Base-by-base conservation (phyloP, 1,139 yeast species). In the Hansenula sp. region DNA sequence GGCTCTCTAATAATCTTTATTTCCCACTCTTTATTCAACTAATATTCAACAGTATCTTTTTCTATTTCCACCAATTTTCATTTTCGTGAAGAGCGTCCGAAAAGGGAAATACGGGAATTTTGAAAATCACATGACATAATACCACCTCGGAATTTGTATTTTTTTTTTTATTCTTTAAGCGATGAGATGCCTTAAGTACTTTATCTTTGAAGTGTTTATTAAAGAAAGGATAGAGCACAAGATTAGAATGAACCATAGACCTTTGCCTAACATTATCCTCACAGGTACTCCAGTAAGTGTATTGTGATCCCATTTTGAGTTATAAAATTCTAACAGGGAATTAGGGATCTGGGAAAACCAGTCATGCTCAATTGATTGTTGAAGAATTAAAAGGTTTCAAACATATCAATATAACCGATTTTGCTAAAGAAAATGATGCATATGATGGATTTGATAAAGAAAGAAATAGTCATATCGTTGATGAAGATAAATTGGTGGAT, bases 311-410 rank as follows among this genome's bases (percentile, higher is more conserved):
- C n/a, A n/a, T 27, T 27, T 27, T 7, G 7, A 27, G 8, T n/a
- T 13, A 8, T 20, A 8, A 20, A 28, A 16, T 16, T 16, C 30
- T 28, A 28, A 28, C 30, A 24, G 5, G 10, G 17, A 14, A 16
- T 27, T 27, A 62, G 65, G 97, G 98, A 1, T 88, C 97, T 53
- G 99, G 99, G 13, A 92, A 92, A 58, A 77, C 97, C 1, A 81
- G 92, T 17, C 97, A 90, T 54, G 79, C 92, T 3, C 81, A 77
- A 53, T 68, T 73, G 42, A 66, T 90, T 43, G 77, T 71, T 8
- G 68, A 75, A 34, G 73, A 72, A 43, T 60, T 81, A 24, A 64
- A 70, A 8, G 66, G 64, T 12, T 74, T 81, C 51, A 65, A 61
- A 36, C 84, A 85, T 53, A 73, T 83, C 47, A 75, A 81, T 48